Conservation (phyloP, 225 moss, liverwort and hornwort genomes). For the Physcomitrellopsis africana region DNA sequence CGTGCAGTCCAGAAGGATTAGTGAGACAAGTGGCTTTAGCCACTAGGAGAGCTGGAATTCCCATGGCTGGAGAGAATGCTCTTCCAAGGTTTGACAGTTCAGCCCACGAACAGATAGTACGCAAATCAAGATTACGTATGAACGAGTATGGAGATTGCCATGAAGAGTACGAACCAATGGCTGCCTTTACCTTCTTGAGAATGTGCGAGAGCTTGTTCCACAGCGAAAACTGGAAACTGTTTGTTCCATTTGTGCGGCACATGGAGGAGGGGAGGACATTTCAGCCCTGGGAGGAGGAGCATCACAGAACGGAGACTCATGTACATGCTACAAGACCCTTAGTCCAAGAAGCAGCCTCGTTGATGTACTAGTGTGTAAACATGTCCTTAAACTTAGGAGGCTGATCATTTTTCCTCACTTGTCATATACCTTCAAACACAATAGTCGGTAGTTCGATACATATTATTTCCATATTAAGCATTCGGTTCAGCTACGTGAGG, state of each 20-base stretch:
- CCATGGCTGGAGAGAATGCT: constrained; percentile 79
- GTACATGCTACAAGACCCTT: constrained; percentile 61
- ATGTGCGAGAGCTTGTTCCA: constrained; percentile 74
- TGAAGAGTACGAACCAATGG: constrained; percentile 71
- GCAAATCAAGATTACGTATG: constrained; percentile 65
- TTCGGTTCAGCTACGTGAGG: constrained; percentile 32
- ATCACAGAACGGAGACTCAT: constrained; percentile 54
- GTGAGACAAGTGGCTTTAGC: constrained; percentile 70
- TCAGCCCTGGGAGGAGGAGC: constrained; percentile 78
- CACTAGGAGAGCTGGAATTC: constrained; percentile 57
- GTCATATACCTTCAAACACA: constrained; percentile 50
- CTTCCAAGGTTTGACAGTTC: constrained; percentile 69
- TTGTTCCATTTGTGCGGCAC: constrained; percentile 81
- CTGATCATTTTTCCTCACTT: constrained; percentile 34
- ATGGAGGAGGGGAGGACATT: constrained; percentile 82
- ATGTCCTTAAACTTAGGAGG: constrained; percentile 31
- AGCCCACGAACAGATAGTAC: constrained; percentile 78
- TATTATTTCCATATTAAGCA: constrained; percentile 39
- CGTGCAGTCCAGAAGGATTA: constrained; percentile 69
- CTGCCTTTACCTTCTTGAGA: constrained; percentile 73
- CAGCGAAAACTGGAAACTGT: constrained; percentile 75
- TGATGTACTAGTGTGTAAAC: constrained; percentile 63
- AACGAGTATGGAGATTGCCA: constrained; percentile 41
- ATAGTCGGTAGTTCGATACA: constrained; percentile 29
- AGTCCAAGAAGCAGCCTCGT: constrained; percentile 67